phyloP scores from a whole-genome alignment of 169 alveolate genomes.

The Ichthyophthirius multifiliis region DNA sequence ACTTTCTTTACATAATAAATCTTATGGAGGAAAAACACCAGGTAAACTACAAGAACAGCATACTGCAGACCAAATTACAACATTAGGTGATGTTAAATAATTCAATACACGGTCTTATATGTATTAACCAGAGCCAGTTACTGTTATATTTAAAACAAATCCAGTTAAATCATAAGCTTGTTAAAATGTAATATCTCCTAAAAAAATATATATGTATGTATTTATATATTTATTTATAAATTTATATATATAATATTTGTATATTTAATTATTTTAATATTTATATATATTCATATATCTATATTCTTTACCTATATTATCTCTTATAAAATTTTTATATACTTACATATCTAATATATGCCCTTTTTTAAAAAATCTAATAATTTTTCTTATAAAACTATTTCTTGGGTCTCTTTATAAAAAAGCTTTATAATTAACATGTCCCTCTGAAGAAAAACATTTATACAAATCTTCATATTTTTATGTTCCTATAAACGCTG shows the following conservation, averaged over 20 bases:
- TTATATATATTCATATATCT: no score
- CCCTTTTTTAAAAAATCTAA: slow-evolving; percentile 16
- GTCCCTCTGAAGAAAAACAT: not conserved
- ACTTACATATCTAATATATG: slow-evolving; percentile 9
- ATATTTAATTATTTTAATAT: no score
- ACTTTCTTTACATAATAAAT: slow-evolving; percentile 48
- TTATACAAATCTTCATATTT: slow-evolving; percentile 43
- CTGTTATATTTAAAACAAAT: slow-evolving; percentile 65
- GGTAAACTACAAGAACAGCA: slow-evolving; percentile 68
- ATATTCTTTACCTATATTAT: slow-evolving; percentile 7
- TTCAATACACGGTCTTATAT: slow-evolving; percentile 52
- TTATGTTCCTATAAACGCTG: slow-evolving; percentile 45
- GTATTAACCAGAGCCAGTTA: slow-evolving; percentile 31
- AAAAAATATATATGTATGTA: not conserved
- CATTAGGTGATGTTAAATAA: slow-evolving; percentile 73
- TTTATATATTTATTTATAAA: no score
- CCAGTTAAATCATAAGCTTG: slow-evolving; percentile 61
- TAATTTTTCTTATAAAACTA: slow-evolving; percentile 5
- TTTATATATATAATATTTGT: no score
- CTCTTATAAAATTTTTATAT: slow-evolving; percentile 13
- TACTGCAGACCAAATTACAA: slow-evolving; percentile 65
- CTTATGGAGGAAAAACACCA: slow-evolving; percentile 53
- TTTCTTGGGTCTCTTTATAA: not conserved
- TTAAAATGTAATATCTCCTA: slow-evolving; percentile 62
- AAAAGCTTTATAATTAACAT: not conserved